These are phyloP conservation scores for Acacia concinna DNA, from an alignment of 331 rosid species.

Conservation along the genomic window DNA sequence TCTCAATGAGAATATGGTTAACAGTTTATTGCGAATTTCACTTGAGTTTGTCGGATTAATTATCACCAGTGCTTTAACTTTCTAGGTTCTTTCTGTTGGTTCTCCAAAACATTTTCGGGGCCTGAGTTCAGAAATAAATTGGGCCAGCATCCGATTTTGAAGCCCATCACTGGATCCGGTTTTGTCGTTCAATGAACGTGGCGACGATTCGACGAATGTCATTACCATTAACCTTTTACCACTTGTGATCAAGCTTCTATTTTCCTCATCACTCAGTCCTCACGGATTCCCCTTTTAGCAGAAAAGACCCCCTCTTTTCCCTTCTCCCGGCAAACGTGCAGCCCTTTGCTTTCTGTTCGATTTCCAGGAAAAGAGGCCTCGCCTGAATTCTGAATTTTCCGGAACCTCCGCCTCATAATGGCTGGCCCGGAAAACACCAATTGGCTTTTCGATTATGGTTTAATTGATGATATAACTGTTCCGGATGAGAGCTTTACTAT, in stretches of 20 bases:
- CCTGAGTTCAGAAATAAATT: neutral
- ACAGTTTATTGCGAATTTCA: neutral
- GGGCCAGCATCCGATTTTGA: neutral
- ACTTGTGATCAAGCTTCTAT: constrained; percentile 22
- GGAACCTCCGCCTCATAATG: constrained; percentile 39
- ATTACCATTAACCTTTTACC: constrained; percentile 6
- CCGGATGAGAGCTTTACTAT: constrained; percentile 59
- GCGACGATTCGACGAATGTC: constrained; percentile 19
- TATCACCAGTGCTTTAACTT: neutral
- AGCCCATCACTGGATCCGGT: constrained; percentile 11
- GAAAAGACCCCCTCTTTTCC: constrained; percentile 13
- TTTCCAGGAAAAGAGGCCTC: constrained; percentile 17
- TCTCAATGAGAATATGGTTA: neutral
- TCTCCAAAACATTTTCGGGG: neutral
- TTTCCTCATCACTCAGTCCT: constrained; percentile 20
- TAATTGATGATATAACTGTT: constrained; percentile 78
- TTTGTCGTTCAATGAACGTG: constrained; percentile 22
- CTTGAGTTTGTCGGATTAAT: neutral
- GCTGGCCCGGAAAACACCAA: constrained; percentile 84
- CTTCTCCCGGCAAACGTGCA: constrained; percentile 11
- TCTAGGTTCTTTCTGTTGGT: neutral
- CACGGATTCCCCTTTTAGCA: constrained; percentile 14
- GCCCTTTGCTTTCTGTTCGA: neutral
- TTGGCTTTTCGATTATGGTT: constrained; percentile 76
- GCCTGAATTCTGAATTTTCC: constrained; percentile 37